Evolutionary conservation across 176 grass and related monocot species (phyloP), one percentile per base, ranked within the genome.

Genomic region (Carex scoparia): DNA sequence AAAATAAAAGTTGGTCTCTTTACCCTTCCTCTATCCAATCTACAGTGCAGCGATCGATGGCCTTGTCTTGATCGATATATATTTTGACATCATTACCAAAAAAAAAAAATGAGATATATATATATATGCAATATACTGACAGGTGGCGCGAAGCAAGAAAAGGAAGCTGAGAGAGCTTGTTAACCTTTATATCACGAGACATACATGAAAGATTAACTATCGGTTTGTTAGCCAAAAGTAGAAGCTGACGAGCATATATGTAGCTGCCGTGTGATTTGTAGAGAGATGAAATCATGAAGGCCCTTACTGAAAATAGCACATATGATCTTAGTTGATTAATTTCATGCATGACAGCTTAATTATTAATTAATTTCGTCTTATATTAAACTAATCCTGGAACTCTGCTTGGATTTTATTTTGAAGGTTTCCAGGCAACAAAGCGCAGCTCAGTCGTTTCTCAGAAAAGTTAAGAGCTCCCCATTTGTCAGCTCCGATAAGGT

Each of bases 401-500:
- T 40, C 13, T 28, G 11, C 3, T 62, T 64, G 58, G 10, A 64
- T 65, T 65, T 56, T 16, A 18, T 81, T 73, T 37, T 75, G 53
- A 85, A 89, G 87, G 87, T 89, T 32, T 81, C 87, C 12, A 61
- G 49, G 27, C 77, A 83, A 56, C 27, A 72, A n/a, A 59, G 84
- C 27, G 51, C 30, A 12, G 66, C 87, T 4, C 78, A 57, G 1
- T 32, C 72, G 14, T 89, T 89, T 64, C 62, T 55, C 9, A 86
- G 58, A 53, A 89, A 68, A 80, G 87, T 89, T 10, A 89, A 82
- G 76, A 86, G 84, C 11, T 86, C 87, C 27, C 78, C 82, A 57
- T 89, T 89, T 46, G 59, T 82, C 60, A 86, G 84, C 77, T 89
- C 87, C 1, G 87, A 89, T 53, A 85, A 86, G 87, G 87, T 89